phyloP scores from a whole-genome alignment of 2,329 filamentous ascomycete genomes.

The Cercospora nicotianae region DNA sequence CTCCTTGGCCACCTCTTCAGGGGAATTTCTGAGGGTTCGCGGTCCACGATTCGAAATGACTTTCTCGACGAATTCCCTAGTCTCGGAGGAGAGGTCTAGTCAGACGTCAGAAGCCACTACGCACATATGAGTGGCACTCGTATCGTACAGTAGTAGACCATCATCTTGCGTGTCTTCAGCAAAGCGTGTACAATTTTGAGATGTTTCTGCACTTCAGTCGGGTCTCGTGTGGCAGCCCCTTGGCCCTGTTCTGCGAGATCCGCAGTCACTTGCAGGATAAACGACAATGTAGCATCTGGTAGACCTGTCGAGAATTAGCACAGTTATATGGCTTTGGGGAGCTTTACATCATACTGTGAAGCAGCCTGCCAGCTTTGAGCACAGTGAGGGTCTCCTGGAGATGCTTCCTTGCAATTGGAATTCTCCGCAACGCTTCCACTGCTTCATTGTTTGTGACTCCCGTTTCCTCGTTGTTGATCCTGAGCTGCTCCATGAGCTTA shows the following conservation, averaged over 20 bases:
- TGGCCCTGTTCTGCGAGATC: no score
- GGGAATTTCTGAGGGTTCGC: no score
- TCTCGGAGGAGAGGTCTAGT: no score
- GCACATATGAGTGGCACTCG: no score
- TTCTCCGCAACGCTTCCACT: background rate
- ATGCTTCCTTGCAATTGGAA: background rate
- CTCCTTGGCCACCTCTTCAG: no score
- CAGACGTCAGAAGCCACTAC: no score
- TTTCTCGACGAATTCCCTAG: no score
- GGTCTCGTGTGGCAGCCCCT: no score
- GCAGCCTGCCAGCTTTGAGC: background rate
- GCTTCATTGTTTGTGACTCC: background rate
- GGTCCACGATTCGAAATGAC: no score
- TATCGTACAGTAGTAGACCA: no score
- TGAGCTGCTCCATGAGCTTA: background rate
- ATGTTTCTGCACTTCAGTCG: background rate
- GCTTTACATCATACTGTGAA: background rate
- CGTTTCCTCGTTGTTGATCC: background rate
- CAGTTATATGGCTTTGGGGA: background rate
- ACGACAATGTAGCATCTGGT: background rate
- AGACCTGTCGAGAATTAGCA: background rate
- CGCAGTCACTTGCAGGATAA: background rate
- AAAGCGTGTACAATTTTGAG: background rate
- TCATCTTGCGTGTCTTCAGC: no score
- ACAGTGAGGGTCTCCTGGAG: background rate